Conservation (phyloP, 495 filamentous ascomycete genomes). For the Penicillium chermesinum region DNA sequence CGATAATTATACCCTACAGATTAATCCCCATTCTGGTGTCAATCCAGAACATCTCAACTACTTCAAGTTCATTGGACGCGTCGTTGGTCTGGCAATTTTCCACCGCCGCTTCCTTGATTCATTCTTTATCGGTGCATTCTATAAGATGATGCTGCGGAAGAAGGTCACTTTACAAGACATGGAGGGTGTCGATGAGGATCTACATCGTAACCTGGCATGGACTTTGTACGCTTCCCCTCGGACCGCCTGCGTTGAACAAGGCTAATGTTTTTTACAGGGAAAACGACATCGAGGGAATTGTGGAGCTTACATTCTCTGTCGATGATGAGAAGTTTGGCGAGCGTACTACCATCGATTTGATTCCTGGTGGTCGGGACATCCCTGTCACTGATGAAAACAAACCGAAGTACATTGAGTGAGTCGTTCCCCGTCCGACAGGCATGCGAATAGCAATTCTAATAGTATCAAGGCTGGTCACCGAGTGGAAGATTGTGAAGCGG, state of each 20-base stretch:
- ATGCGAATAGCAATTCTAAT: constrained; percentile 1
- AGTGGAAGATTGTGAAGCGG: constrained; percentile 98
- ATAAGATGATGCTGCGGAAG: constrained; percentile 99
- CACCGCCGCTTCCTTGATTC: constrained; percentile 96
- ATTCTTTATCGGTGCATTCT: constrained; percentile 98
- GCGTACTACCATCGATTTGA: constrained; percentile 84
- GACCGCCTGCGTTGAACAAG: not conserved
- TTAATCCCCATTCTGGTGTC: constrained; percentile 98
- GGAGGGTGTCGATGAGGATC: constrained; percentile 97
- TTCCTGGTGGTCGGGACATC: constrained; percentile 83
- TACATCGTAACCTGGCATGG: constrained; percentile 93
- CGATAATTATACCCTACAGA: constrained; percentile 99
- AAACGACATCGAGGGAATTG: constrained; percentile 88
- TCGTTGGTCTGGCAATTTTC: constrained; percentile 97
- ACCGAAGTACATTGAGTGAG: constrained; percentile 86
- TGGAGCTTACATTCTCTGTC: constrained; percentile 91
- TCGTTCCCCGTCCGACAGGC: constrained; percentile 2
- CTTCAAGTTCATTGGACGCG: constrained; percentile 99
- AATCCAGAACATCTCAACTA: constrained; percentile 99
- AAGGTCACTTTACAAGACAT: constrained; percentile 88
- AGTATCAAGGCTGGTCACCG: constrained; percentile 70
- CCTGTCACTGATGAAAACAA: constrained; percentile 97
- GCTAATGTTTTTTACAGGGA: constrained; percentile 49
- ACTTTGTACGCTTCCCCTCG: constrained; percentile 57
- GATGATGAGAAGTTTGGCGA: constrained; percentile 98